Percentiles rank a stretch among this genome's conserved stretches.
Evolutionary conservation across 768 basidiomycete species (phyloP).

Genomic region (Cyclocybe aegerita): DNA sequence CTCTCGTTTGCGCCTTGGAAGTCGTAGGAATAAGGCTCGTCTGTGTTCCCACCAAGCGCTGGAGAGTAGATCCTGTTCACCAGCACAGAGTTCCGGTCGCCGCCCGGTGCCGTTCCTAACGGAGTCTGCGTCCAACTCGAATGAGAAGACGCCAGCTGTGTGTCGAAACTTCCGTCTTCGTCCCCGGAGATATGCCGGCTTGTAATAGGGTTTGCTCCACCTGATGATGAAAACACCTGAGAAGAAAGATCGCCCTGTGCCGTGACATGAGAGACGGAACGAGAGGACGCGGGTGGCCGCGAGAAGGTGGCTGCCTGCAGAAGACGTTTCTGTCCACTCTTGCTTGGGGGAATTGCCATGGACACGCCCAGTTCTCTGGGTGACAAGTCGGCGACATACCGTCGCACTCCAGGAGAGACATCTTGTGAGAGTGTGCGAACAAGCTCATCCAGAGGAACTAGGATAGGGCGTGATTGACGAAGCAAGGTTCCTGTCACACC

Average conservation of each 20-base stretch:
- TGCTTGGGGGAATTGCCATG: conserved; percentile 9
- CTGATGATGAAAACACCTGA: background rate
- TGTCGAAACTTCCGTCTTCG: too few species aligned
- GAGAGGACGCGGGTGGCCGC: conserved; percentile 28
- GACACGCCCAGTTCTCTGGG: conserved; percentile 8
- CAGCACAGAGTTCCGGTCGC: background rate
- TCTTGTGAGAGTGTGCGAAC: conserved; percentile 52
- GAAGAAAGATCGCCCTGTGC: background rate
- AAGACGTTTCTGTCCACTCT: conserved; percentile 8
- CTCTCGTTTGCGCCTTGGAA: conserved; percentile 1
- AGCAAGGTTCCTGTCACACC: conserved; percentile 26
- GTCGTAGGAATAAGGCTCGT: background rate
- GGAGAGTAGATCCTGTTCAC: too few species aligned
- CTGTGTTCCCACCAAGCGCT: background rate
- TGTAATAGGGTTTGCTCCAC: background rate
- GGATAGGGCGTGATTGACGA: conserved; percentile 27
- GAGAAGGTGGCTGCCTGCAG: conserved; percentile 32
- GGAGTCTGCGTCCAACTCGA: too few species aligned
- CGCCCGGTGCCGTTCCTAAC: background rate
- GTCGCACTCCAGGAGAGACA: conserved; percentile 57
- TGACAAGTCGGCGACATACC: conserved; percentile 47
- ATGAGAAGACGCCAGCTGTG: too few species aligned
- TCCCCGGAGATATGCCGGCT: background rate
- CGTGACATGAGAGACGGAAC: background rate
- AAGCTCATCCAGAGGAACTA: conserved; percentile 36